Evolutionary conservation across 768 basidiomycete genomes (phyloP).

Genomic region (Collybia sp.): DNA sequence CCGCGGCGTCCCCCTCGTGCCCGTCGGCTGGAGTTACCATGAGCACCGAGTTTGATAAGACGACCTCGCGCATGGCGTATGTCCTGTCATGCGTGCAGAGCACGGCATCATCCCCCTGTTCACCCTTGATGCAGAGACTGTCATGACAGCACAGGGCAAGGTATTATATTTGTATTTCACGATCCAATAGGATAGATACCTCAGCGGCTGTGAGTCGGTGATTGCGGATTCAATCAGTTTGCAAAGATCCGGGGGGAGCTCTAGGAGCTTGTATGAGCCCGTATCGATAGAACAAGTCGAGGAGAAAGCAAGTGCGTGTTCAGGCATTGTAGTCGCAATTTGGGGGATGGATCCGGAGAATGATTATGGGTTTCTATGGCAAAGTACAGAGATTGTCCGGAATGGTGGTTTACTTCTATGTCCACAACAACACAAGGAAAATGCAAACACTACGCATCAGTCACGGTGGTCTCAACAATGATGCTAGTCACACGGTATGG

Average conservation of each 20-base stretch:
- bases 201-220: constrained; percentile 23
- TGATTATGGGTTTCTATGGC: not conserved
- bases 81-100: constrained; percentile 81
- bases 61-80: constrained; percentile 80
- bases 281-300: constrained; percentile 38
- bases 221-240: constrained; percentile 52
- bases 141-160: constrained; percentile 9
- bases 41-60: constrained; percentile 82
- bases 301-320: constrained; percentile 51
- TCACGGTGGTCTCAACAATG: constrained; percentile 83
- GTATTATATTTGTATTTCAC: not conserved
- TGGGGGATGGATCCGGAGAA: not conserved
- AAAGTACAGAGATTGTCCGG: not conserved
- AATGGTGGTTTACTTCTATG: not conserved
- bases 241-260: constrained; percentile 68
- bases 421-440: constrained; percentile 1
- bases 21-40: constrained; percentile 50
- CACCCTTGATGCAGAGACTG: constrained; percentile 79
- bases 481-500: constrained; percentile 93
- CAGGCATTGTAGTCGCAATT: constrained; percentile 29
- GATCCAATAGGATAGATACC: constrained; percentile 19
- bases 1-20: constrained; percentile 18
- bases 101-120: constrained; percentile 80
- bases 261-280: constrained; percentile 63
- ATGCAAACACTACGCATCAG: constrained; percentile 53